These are phyloP conservation scores for Fusarium lyarnte DNA, from an alignment of 2,329 filamentous ascomycete genomes.

Conservation along the genomic window DNA sequence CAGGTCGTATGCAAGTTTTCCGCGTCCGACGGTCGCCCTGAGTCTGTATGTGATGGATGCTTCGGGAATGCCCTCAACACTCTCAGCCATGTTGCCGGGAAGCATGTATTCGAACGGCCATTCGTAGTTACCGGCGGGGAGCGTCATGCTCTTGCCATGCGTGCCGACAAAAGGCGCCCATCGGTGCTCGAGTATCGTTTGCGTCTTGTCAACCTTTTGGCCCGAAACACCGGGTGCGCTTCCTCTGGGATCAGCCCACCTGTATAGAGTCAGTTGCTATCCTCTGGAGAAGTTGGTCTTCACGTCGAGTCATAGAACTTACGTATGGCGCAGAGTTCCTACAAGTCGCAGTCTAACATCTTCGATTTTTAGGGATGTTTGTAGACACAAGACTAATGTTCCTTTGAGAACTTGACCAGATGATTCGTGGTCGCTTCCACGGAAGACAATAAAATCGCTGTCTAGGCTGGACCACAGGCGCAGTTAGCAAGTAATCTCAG, in stretches of 20 bases:
- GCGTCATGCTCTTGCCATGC: conserved; percentile 65
- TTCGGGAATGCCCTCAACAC: conserved; percentile 87
- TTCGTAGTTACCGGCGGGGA: conserved; percentile 82
- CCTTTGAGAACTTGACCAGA: conserved; percentile 80
- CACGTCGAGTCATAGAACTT: conserved; percentile 49
- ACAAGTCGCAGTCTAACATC: conserved; percentile 77
- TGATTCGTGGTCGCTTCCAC: conserved; percentile 78
- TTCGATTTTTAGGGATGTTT: conserved; percentile 74
- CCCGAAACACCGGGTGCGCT: conserved; percentile 68
- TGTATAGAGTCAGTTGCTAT: conserved; percentile 41
- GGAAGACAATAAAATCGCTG: conserved; percentile 81
- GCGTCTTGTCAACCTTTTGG: conserved; percentile 67
- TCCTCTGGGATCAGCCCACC: conserved; percentile 62
- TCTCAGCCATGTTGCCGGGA: conserved; percentile 81
- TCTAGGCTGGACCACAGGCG: conserved; percentile 66
- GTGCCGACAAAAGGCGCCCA: conserved; percentile 73
- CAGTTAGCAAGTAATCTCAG: conserved; percentile 2
- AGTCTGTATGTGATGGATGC: conserved; percentile 90
- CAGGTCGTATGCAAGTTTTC: conserved; percentile 89
- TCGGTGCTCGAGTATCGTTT: conserved; percentile 72
- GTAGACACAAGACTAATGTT: conserved; percentile 77
- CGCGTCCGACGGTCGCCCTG: conserved; percentile 87
- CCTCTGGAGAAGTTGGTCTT: conserved; percentile 1
- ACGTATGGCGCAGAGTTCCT: conserved; percentile 73
- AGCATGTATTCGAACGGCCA: conserved; percentile 81